Evolutionary conservation across 2,329 filamentous ascomycete species (phyloP).

Genomic region (Penicillium sp.): DNA sequence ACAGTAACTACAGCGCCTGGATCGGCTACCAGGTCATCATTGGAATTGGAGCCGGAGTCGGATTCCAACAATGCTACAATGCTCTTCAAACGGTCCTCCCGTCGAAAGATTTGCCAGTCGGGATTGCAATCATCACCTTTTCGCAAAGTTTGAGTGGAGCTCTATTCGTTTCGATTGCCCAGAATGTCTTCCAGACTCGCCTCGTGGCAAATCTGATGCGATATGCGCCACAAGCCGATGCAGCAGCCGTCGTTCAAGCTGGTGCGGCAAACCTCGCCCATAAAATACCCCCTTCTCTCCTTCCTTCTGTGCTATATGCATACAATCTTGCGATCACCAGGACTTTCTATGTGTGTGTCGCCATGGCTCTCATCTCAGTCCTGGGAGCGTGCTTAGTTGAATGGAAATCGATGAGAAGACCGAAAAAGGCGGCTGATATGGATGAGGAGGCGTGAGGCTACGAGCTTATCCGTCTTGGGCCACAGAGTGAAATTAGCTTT

Average conservation of each 20-base stretch:
- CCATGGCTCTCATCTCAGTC: constrained; percentile 27
- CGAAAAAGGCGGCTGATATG: constrained; percentile 3
- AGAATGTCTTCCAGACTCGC: constrained; percentile 35
- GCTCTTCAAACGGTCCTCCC: constrained; percentile 32
- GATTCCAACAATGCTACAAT: constrained; percentile 32
- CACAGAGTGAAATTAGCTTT: too few relatives aligned
- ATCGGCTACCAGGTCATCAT: constrained; percentile 36
- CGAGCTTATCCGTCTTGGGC: too few relatives aligned
- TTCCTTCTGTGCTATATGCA: constrained; percentile 28
- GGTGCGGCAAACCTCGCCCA: constrained; percentile 34
- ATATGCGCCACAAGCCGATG: constrained; percentile 23
- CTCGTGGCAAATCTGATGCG: constrained; percentile 23
- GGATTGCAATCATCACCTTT: constrained; percentile 34
- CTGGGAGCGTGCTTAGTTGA: constrained; percentile 31
- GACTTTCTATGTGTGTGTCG: constrained; percentile 36
- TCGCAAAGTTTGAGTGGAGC: constrained; percentile 34
- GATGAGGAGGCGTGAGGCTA: background rate
- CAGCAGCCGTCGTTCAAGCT: constrained; percentile 23
- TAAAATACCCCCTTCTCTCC: constrained; percentile 20
- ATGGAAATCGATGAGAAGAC: constrained; percentile 35
- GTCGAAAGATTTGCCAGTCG: constrained; percentile 30
- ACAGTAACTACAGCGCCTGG: constrained; percentile 27
- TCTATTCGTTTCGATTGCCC: constrained; percentile 33
- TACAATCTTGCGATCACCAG: constrained; percentile 36
- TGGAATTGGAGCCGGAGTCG: constrained; percentile 33